Percentiles rank a stretch among this genome's conserved stretches.
Evolutionary conservation across 768 basidiomycete genomes (phyloP).

Genomic region (Agaricus bisporus): DNA sequence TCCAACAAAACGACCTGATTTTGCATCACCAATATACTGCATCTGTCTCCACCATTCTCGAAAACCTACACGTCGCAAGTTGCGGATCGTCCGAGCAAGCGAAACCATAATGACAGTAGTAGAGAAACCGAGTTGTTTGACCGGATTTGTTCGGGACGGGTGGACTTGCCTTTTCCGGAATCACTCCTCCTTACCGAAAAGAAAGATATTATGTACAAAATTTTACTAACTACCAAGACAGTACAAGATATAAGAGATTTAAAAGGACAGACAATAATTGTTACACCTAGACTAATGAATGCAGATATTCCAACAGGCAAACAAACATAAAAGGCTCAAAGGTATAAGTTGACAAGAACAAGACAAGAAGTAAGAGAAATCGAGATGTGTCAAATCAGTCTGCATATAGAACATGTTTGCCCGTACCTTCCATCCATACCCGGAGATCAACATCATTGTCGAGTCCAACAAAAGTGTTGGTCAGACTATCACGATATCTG

Average conservation of each 20-base stretch:
- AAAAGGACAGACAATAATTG: conserved; percentile 5
- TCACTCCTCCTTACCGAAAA: background rate
- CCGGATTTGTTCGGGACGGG: conserved; percentile 24
- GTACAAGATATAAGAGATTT: conserved; percentile 2
- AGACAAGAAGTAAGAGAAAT: background rate
- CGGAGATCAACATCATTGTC: conserved; percentile 58
- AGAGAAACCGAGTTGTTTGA: conserved; percentile 20
- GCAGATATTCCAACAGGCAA: background rate
- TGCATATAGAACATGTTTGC: conserved; percentile 81
- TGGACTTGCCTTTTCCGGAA: conserved; percentile 1
- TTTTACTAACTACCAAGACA: background rate
- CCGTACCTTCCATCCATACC: conserved; percentile 71
- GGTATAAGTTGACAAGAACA: background rate
- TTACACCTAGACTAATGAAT: conserved; percentile 4
- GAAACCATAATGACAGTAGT: conserved; percentile 52
- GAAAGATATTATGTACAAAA: conserved; percentile 4
- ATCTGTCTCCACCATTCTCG: conserved; percentile 87
- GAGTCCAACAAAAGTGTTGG: conserved; percentile 58
- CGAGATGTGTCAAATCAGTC: conserved; percentile 34
- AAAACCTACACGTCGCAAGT: conserved; percentile 67
- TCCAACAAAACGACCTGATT: conserved; percentile 72
- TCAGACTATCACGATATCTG: conserved; percentile 69
- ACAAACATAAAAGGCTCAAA: background rate
- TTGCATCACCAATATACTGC: conserved; percentile 94
- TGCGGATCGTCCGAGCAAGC: conserved; percentile 69